Conservation (phyloP, 345 rosid genomes). For the Acer yangbiense region DNA sequence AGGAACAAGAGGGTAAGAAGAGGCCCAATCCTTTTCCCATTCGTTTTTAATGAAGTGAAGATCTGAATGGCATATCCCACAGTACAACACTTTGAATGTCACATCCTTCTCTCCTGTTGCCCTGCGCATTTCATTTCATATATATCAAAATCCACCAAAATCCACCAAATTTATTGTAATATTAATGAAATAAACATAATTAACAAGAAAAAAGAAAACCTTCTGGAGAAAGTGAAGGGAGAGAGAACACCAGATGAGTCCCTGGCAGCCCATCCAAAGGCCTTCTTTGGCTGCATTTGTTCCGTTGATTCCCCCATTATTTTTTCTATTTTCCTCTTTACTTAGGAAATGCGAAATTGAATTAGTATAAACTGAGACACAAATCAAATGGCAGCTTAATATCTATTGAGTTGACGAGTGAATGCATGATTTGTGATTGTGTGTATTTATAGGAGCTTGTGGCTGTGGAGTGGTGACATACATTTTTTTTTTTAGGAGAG, state of each 20-base stretch:
- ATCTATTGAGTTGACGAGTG: too few relatives aligned
- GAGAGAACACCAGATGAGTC: constrained; percentile 57
- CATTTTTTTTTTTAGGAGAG: neutral
- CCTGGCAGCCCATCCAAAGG: constrained; percentile 65
- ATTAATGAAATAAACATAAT: too few relatives aligned
- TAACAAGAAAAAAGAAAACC: constrained; percentile 27
- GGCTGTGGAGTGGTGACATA: neutral
- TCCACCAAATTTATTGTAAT: too few relatives aligned
- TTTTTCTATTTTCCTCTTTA: neutral
- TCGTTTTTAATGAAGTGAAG: constrained; percentile 52
- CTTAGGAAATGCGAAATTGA: too few relatives aligned
- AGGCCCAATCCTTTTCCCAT: constrained; percentile 29
- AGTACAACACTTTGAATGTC: constrained; percentile 54
- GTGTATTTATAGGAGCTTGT: neutral
- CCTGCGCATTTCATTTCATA: constrained; percentile 23
- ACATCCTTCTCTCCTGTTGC: constrained; percentile 62
- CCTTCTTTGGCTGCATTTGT: constrained; percentile 32
- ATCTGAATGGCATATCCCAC: constrained; percentile 80
- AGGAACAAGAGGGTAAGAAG: constrained; percentile 65
- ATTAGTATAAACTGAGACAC: too few relatives aligned
- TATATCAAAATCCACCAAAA: too few relatives aligned
- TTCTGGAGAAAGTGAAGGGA: constrained; percentile 56
- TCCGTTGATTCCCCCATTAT: constrained; percentile 10
- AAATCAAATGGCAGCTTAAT: too few relatives aligned
- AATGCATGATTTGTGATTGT: neutral